Conservation (phyloP, 306 rosid genomes). For the Parietaria judaica region DNA sequence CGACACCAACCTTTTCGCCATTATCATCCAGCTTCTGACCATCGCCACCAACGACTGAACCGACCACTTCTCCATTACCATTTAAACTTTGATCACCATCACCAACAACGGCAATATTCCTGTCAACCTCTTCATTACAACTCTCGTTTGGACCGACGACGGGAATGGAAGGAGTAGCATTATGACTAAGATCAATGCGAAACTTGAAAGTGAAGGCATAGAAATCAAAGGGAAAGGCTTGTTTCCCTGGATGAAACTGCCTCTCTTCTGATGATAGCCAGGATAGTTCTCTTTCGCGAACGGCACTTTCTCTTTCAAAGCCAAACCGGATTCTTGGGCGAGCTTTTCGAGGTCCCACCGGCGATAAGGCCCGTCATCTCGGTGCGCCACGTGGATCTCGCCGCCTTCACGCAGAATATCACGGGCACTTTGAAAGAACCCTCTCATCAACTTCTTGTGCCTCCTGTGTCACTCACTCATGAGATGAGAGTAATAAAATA, state of each 20-base stretch:
- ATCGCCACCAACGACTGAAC: too few species aligned
- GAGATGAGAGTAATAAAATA: neutral
- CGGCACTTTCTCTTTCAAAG: conserved; percentile 11
- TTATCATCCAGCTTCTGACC: too few species aligned
- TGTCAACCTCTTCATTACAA: too few species aligned
- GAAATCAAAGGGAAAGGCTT: conserved; percentile 1
- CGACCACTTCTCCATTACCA: too few species aligned
- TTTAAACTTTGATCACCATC: too few species aligned
- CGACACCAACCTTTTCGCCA: too few species aligned
- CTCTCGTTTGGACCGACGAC: too few species aligned
- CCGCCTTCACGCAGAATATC: conserved; percentile 14
- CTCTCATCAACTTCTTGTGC: conserved; percentile 19
- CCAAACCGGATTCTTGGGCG: conserved; percentile 1
- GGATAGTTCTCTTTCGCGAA: conserved; percentile 4
- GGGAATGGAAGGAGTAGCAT: too few species aligned
- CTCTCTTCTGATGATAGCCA: conserved; percentile 25
- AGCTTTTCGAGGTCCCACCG: conserved; percentile 19
- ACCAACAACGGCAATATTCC: too few species aligned
- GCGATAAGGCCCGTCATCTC: conserved; percentile 17
- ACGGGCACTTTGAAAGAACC: conserved; percentile 13
- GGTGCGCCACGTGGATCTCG: conserved; percentile 22
- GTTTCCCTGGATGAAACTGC: conserved; percentile 12
- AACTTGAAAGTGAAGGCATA: conserved; percentile 19
- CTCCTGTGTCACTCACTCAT: neutral
- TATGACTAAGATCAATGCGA: neutral